phyloP scores from a whole-genome alignment of 176 grass and related monocot species.

The Carex pumila region DNA sequence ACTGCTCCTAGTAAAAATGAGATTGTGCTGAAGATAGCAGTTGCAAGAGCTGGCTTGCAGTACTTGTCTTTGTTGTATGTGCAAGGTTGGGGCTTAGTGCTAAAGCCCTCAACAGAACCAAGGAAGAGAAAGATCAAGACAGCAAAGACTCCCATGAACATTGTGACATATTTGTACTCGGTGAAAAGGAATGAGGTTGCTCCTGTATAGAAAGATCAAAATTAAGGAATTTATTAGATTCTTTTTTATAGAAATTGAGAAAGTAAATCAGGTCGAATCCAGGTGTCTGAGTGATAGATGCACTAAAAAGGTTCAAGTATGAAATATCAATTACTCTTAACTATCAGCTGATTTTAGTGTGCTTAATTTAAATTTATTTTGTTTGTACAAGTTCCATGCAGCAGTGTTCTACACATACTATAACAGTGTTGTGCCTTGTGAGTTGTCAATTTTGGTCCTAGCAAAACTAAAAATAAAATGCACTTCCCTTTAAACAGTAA shows the following conservation, averaged over 20 bases:
- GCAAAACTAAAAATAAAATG: background rate
- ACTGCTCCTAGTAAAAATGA: slow-evolving; percentile 78
- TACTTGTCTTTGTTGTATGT: slow-evolving; percentile 77
- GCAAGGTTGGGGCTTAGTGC: slow-evolving; percentile 73
- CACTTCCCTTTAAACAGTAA: background rate
- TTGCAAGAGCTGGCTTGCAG: slow-evolving; percentile 91
- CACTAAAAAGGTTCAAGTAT: background rate
- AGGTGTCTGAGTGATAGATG: background rate
- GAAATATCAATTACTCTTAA: background rate
- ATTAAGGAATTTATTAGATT: background rate
- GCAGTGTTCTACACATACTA: background rate
- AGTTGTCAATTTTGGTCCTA: background rate
- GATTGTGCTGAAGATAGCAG: slow-evolving; percentile 81
- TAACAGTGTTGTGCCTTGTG: background rate
- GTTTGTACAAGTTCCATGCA: background rate
- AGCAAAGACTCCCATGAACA: slow-evolving; percentile 79
- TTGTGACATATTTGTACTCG: slow-evolving; percentile 79
- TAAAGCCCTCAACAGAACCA: slow-evolving; percentile 90
- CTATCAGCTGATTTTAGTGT: background rate
- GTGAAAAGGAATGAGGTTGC: slow-evolving; percentile 92
- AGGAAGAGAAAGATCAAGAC: slow-evolving; percentile 86
- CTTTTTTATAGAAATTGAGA: background rate
- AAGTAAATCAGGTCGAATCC: background rate
- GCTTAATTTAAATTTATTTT: background rate
- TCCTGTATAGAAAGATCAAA: slow-evolving; percentile 51